Evolutionary conservation across 2,329 filamentous ascomycete species (phyloP).

Genomic region (Byssothecium circinans): DNA sequence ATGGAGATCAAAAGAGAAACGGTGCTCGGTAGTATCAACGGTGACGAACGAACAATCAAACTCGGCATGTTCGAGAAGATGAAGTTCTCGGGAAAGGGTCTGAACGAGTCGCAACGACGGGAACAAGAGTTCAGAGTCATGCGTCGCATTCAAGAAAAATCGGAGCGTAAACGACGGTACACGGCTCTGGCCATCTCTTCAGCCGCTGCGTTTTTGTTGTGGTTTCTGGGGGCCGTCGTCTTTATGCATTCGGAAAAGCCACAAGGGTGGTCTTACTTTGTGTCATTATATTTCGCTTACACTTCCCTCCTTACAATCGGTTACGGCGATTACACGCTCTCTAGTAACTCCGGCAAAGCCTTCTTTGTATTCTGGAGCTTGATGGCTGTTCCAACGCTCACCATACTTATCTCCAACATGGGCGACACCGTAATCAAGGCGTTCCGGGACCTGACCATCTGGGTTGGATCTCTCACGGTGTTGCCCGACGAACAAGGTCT

Average conservation of each 20-base stretch:
- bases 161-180: slow-evolving; percentile 43
- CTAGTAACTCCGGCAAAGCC: slow-evolving; percentile 54
- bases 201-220: slow-evolving; percentile 43
- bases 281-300: slow-evolving; percentile 57
- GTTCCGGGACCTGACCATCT: slow-evolving; percentile 59
- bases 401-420: slow-evolving; percentile 58
- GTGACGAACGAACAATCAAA: slow-evolving; percentile 46
- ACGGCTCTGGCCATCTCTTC: slow-evolving; percentile 46
- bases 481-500: slow-evolving; percentile 53
- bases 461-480: slow-evolving; percentile 57
- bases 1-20: slow-evolving; percentile 52
- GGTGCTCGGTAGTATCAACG: slow-evolving; percentile 45
- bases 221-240: slow-evolving; percentile 54
- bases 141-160: slow-evolving; percentile 44
- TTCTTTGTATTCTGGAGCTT: slow-evolving; percentile 62
- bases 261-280: slow-evolving; percentile 56
- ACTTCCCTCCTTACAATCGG: slow-evolving; percentile 58
- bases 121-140: slow-evolving; percentile 53
- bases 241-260: slow-evolving; percentile 52
- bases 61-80: slow-evolving; percentile 46
- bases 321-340: slow-evolving; percentile 54
- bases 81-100: slow-evolving; percentile 45
- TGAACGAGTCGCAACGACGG: slow-evolving; percentile 45
- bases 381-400: slow-evolving; percentile 57
- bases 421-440: slow-evolving; percentile 57